Evolutionary conservation across 106 monocot species (phyloP).

Genomic region (Acorus calamus): DNA sequence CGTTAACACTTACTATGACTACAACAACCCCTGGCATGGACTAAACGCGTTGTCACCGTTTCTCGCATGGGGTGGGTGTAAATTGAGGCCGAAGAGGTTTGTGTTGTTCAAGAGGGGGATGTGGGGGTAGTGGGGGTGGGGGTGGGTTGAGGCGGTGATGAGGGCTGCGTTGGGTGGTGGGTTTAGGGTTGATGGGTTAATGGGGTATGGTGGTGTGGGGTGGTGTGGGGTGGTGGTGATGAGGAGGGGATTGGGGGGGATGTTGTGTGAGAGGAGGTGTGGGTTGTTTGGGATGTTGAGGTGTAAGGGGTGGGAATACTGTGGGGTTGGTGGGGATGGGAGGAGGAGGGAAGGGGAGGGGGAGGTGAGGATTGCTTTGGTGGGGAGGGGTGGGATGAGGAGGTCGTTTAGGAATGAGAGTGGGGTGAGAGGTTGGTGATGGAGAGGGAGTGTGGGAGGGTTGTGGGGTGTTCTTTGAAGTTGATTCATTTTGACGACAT

Average conservation of each 20-base stretch:
- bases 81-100: slow-evolving; percentile 1
- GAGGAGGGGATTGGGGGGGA: slow-evolving; percentile 14
- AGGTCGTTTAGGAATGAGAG: slow-evolving; percentile 6
- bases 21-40: slow-evolving; percentile 25
- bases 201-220: background rate
- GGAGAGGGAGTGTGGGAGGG: slow-evolving; percentile 4
- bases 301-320: slow-evolving; percentile 9
- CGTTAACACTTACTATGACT: slow-evolving; percentile 19
- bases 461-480: slow-evolving; percentile 1
- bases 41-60: slow-evolving; percentile 18
- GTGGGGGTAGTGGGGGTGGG: slow-evolving; percentile 5
- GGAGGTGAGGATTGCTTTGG: slow-evolving; percentile 1
- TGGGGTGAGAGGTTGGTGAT: slow-evolving; percentile 13
- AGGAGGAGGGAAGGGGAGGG: background rate
- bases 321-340: background rate
- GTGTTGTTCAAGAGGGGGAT: slow-evolving; percentile 11
- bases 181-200: background rate
- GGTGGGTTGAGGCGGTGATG: slow-evolving; percentile 8
- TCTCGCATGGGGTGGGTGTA: slow-evolving; percentile 15
- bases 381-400: slow-evolving; percentile 14
- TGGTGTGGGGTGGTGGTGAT: slow-evolving; percentile 23
- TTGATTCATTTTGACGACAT: slow-evolving; percentile 1
- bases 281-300: slow-evolving; percentile 14
- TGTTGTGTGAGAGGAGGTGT: slow-evolving; percentile 2
- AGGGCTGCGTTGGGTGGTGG: slow-evolving; percentile 9